Evolutionary conservation across 164 flowering plant species (phyloP).

Genomic region (Amborella trichopoda): DNA sequence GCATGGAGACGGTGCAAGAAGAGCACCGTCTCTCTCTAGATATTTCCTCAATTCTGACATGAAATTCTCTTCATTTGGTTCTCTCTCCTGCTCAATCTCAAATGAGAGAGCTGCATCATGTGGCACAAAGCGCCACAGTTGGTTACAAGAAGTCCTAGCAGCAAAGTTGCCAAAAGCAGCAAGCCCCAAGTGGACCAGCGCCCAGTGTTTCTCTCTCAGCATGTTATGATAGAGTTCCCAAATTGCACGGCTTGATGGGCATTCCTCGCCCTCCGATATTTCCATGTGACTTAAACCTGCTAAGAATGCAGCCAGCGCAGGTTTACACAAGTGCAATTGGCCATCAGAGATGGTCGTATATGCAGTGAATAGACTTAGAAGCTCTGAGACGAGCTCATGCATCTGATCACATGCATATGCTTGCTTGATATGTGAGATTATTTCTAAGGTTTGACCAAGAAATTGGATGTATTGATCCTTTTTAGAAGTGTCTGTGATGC

Average conservation of each 20-base stretch:
- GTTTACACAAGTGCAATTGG: conserved; percentile 40
- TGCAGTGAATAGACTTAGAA: conserved; percentile 48
- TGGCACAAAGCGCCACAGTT: conserved; percentile 91
- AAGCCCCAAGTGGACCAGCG: conserved; percentile 57
- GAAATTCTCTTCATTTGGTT: conserved; percentile 47
- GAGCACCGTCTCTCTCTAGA: conserved; percentile 73
- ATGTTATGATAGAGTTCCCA: conserved; percentile 69
- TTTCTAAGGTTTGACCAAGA: conserved; percentile 43
- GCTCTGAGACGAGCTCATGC: conserved; percentile 54
- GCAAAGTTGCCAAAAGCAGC: conserved; percentile 82
- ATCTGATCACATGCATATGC: conserved; percentile 47
- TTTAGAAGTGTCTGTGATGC: conserved; percentile 15
- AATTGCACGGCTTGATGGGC: conserved; percentile 38
- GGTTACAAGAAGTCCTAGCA: conserved; percentile 55
- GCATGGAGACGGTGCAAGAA: conserved; percentile 19
- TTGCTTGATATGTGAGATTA: conserved; percentile 47
- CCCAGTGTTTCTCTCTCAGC: conserved; percentile 81
- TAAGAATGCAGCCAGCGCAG: conserved; percentile 57
- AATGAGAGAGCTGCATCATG: conserved; percentile 76
- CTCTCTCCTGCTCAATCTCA: conserved; percentile 43
- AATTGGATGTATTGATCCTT: conserved; percentile 36
- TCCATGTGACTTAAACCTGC: conserved; percentile 55
- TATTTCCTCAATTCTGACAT: conserved; percentile 70
- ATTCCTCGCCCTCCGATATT: conserved; percentile 41
- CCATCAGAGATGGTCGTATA: conserved; percentile 18